Percentiles rank a stretch among this genome's conserved stretches.
Evolutionary conservation across 495 filamentous ascomycete genomes (phyloP).

Genomic region (Penicillium pancosmium): DNA sequence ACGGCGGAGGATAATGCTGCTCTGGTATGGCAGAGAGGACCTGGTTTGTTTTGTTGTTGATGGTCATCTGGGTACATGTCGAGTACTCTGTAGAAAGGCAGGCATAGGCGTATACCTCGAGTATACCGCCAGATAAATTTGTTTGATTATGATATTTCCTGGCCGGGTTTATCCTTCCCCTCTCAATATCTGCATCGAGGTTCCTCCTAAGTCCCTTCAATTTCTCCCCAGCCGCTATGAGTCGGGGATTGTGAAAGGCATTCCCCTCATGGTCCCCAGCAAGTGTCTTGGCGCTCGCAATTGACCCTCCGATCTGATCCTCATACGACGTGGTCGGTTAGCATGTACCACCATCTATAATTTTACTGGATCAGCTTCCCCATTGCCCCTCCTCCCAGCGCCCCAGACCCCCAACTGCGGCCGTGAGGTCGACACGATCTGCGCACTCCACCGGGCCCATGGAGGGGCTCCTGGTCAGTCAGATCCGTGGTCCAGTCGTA

Average conservation of each 20-base stretch:
- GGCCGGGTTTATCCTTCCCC: too few species aligned
- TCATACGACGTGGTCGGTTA: not conserved
- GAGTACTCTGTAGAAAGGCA: not conserved
- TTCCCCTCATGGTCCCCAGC: not conserved
- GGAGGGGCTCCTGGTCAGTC: constrained; percentile 11
- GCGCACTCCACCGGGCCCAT: constrained; percentile 9
- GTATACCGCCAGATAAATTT: too few species aligned
- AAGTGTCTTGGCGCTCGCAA: constrained; percentile 1
- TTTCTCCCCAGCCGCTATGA: not conserved
- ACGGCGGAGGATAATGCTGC: not conserved
- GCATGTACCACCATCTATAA: not conserved
- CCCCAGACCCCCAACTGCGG: constrained; percentile 12
- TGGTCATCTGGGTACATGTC: not conserved
- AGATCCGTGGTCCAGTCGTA: constrained; percentile 19
- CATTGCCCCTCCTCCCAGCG: constrained; percentile 11
- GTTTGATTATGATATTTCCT: too few species aligned
- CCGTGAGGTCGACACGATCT: constrained; percentile 17
- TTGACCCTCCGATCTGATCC: constrained; percentile 3
- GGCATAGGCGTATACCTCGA: not conserved
- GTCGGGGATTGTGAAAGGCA: constrained; percentile 7
- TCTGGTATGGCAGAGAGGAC: not conserved
- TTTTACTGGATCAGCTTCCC: constrained; percentile 14
- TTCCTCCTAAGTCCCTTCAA: not conserved
- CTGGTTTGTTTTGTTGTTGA: not conserved
- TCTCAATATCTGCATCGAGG: too few species aligned